phyloP scores from a whole-genome alignment of 306 rosid genomes.

The Urtica urens region DNA sequence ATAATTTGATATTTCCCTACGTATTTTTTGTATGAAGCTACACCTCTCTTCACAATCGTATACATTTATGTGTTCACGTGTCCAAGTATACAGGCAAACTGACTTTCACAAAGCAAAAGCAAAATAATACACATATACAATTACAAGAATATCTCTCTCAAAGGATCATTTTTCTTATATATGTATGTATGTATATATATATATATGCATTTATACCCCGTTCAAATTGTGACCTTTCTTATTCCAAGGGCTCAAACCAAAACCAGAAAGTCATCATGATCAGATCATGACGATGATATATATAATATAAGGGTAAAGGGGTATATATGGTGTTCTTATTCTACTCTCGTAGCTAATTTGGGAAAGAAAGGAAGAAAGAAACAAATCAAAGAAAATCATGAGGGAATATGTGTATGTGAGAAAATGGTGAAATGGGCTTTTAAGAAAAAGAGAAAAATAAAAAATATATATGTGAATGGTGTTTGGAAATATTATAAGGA shows the following conservation, averaged over 20 bases:
- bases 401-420: background rate
- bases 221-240: slow-evolving; percentile 40
- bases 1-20: background rate
- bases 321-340: background rate
- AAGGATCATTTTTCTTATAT: slow-evolving; percentile 14
- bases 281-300: background rate
- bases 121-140: background rate
- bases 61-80: background rate
- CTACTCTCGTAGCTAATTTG: background rate
- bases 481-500: background rate
- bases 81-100: background rate
- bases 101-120: background rate
- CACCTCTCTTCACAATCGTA: slow-evolving; percentile 15
- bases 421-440: background rate
- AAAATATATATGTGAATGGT: no score
- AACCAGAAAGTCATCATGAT: slow-evolving; percentile 5
- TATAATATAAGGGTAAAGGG: slow-evolving; percentile 3
- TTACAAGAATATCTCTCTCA: slow-evolving; percentile 11
- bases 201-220: no score
- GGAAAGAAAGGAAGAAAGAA: background rate
- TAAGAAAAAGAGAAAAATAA: background rate
- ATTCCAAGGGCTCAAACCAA: slow-evolving; percentile 4
- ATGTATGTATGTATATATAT: no score
- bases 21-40: slow-evolving; percentile 6
- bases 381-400: background rate